A percentile compares a stretch with the other conserved stretches of the same genome.
Evolutionary conservation across 164 flowering plant genomes (phyloP).

Genomic region (Macadamia integrifolia): DNA sequence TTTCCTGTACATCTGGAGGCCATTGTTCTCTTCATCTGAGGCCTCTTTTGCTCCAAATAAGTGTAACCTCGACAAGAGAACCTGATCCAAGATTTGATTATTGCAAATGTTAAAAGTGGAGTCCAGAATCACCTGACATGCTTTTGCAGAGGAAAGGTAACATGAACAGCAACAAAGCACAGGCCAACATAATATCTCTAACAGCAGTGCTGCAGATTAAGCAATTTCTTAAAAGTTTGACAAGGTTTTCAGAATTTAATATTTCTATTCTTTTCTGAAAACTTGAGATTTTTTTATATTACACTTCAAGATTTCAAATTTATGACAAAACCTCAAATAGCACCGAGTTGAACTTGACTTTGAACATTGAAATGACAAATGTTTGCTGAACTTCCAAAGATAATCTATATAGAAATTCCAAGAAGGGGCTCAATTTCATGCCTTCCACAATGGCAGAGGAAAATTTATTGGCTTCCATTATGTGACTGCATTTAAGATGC

Average conservation of each 20-base stretch:
- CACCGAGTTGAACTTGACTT: too few species aligned
- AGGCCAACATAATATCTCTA: background rate
- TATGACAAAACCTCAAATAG: too few species aligned
- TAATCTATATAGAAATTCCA: too few species aligned
- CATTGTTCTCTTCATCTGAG: slow-evolving; percentile 29
- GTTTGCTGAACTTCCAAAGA: too few species aligned
- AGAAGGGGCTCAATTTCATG: too few species aligned
- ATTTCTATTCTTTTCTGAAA: too few species aligned
- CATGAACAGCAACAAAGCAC: background rate
- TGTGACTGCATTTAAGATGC: background rate
- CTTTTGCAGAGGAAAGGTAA: background rate
- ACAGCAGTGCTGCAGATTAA: background rate
- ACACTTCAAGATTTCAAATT: too few species aligned
- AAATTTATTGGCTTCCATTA: background rate
- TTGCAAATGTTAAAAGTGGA: background rate
- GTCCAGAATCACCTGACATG: slow-evolving; percentile 3
- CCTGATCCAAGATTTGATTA: slow-evolving; percentile 45
- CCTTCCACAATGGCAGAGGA: background rate
- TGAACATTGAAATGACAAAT: too few species aligned
- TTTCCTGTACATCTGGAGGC: slow-evolving; percentile 54
- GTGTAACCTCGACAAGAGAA: slow-evolving; percentile 67
- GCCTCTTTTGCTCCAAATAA: slow-evolving; percentile 50
- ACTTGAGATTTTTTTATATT: too few species aligned
- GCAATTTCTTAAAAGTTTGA: too few species aligned
- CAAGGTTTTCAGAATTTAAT: too few species aligned